phyloP scores from a whole-genome alignment of 2,329 filamentous ascomycete genomes.

The Xylariaceae sp. region DNA sequence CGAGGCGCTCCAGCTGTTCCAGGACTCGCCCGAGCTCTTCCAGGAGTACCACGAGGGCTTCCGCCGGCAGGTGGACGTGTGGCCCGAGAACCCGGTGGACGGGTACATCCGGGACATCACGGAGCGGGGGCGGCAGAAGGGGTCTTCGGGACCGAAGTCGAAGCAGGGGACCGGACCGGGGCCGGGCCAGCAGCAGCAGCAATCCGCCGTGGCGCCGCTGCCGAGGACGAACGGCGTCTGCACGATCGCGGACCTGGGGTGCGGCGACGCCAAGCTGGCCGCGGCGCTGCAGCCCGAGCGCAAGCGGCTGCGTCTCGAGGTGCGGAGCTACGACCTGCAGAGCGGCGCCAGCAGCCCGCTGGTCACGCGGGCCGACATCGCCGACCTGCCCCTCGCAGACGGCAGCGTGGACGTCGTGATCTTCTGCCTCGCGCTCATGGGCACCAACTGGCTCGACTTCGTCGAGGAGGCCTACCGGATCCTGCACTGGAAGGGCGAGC shows the following conservation, averaged over 20 bases:
- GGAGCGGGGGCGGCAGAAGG: constrained; percentile 61
- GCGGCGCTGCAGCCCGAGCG: constrained; percentile 65
- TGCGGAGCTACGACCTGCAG: constrained; percentile 87
- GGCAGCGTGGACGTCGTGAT: constrained; percentile 82
- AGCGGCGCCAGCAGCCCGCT: constrained; percentile 71
- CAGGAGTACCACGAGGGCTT: constrained; percentile 96
- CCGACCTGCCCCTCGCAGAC: constrained; percentile 75
- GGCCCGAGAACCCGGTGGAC: constrained; percentile 96
- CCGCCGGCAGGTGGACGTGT: constrained; percentile 90
- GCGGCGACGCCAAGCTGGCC: constrained; percentile 85
- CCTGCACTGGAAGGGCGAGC: constrained; percentile 89
- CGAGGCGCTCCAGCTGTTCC: constrained; percentile 82
- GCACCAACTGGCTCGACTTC: constrained; percentile 97
- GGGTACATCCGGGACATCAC: constrained; percentile 76
- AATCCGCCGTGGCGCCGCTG: constrained; percentile 51
- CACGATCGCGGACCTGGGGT: constrained; percentile 88
- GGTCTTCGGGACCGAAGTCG: constrained; percentile 26
- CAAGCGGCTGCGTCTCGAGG: constrained; percentile 69
- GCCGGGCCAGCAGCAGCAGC: constrained; percentile 13
- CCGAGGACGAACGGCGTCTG: constrained; percentile 73
- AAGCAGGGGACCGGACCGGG: constrained; percentile 17
- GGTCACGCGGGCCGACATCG: constrained; percentile 88
- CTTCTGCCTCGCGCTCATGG: constrained; percentile 97
- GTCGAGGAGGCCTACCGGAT: constrained; percentile 94
- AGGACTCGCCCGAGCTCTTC: constrained; percentile 88